phyloP scores from a whole-genome alignment of 2,329 filamentous ascomycete genomes.

The Trichoderma endophyticum region DNA sequence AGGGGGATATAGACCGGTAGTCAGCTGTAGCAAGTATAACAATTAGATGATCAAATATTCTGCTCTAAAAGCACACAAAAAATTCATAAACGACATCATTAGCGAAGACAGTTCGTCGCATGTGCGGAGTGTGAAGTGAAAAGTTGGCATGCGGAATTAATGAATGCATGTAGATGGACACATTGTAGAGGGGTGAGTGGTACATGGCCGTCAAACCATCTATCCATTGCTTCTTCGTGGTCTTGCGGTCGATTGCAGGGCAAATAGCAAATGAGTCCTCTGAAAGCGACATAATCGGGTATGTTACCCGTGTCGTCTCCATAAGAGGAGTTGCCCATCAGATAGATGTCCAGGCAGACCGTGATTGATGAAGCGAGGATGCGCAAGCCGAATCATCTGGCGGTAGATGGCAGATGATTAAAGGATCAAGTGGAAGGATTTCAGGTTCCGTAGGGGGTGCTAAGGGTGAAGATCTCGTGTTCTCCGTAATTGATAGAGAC shows the following conservation, averaged over 20 bases:
- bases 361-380: neutral
- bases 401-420: neutral
- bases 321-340: neutral
- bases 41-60: neutral
- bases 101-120: neutral
- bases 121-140: neutral
- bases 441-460: neutral
- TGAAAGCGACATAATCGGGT: neutral
- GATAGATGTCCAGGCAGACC: neutral
- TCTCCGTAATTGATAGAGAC: no score
- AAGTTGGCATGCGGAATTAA: neutral
- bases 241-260: conserved; percentile 11
- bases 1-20: neutral
- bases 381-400: neutral
- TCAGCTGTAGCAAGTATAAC: neutral
- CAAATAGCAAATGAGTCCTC: neutral
- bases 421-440: neutral
- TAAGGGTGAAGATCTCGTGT: neutral
- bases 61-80: neutral
- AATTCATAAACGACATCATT: neutral
- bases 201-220: neutral
- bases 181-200: no score
- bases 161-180: neutral
- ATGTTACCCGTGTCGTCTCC: neutral
- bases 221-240: conserved; percentile 21